These are phyloP conservation scores for Cucumis melo DNA, from an alignment of 306 rosid species.

Conservation along the genomic window DNA sequence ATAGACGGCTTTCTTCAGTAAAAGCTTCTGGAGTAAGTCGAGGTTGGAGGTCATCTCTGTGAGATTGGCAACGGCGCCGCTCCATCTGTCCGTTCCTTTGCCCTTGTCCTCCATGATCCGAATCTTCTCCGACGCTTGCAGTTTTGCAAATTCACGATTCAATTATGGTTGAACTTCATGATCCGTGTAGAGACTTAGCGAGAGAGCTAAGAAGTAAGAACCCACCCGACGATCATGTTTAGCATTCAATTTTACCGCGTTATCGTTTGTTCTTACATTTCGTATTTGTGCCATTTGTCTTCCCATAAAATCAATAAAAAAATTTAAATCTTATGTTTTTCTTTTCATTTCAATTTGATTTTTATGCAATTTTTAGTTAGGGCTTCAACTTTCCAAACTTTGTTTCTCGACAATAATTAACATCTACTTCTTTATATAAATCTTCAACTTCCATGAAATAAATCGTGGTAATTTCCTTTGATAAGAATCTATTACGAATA, in stretches of 20 bases:
- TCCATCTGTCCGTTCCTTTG: conserved; percentile 73
- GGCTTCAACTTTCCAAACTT: no score
- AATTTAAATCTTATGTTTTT: no score
- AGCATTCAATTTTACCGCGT: background rate
- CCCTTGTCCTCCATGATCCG: conserved; percentile 48
- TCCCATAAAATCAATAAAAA: background rate
- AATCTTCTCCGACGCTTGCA: background rate
- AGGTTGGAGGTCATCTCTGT: conserved; percentile 72
- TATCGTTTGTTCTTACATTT: background rate
- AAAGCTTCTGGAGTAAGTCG: conserved; percentile 72
- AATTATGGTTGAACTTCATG: background rate
- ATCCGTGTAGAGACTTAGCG: background rate
- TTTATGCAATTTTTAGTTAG: no score
- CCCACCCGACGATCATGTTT: background rate
- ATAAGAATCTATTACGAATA: no score
- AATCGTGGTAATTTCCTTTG: no score
- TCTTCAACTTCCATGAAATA: no score
- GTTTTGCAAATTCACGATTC: background rate
- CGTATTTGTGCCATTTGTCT: background rate
- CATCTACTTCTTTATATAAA: no score
- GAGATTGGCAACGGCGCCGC: conserved; percentile 71
- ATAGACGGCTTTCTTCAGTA: conserved; percentile 75
- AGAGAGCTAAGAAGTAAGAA: background rate
- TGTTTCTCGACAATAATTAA: no score
- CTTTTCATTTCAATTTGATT: no score